These are phyloP conservation scores for Raffaelea albimanens DNA, from an alignment of 2,329 filamentous ascomycete genomes.

Conservation along the genomic window DNA sequence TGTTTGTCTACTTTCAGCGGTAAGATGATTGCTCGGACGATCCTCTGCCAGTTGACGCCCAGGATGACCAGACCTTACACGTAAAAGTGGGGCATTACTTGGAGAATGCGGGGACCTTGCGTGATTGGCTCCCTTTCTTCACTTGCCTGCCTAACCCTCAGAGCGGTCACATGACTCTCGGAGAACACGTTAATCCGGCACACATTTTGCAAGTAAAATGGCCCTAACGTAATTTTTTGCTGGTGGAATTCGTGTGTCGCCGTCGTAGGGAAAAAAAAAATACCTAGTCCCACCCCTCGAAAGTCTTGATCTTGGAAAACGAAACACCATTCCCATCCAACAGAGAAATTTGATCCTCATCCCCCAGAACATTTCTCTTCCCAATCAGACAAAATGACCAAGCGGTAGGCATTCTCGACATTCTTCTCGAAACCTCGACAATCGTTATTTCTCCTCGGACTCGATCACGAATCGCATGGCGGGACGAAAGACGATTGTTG, in stretches of 20 bases:
- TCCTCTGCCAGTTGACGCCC: too few relatives aligned
- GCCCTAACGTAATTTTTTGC: constrained; percentile 1
- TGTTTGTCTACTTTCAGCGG: too few relatives aligned
- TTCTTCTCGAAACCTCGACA: too few relatives aligned
- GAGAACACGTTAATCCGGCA: constrained; percentile 9
- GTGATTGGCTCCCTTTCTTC: too few relatives aligned
- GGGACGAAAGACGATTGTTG: too few relatives aligned
- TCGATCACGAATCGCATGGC: too few relatives aligned
- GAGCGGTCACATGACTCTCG: constrained; percentile 8
- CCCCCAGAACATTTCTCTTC: constrained; percentile 2
- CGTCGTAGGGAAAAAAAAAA: constrained; percentile 4
- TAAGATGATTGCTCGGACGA: too few relatives aligned
- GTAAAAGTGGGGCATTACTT: too few relatives aligned
- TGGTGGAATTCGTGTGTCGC: background rate
- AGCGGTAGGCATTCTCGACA: constrained; percentile 34
- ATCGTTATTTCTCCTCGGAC: too few relatives aligned
- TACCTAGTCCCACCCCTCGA: background rate
- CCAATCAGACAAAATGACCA: constrained; percentile 62
- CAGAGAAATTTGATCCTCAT: constrained; percentile 6
- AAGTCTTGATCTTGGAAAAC: background rate
- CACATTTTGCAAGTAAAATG: background rate
- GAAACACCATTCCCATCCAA: background rate
- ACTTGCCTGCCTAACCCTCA: background rate
- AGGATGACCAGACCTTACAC: too few relatives aligned
- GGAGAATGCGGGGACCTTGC: too few relatives aligned